Percentiles rank a stretch among this genome's conserved stretches.
Evolutionary conservation across 2,329 filamentous ascomycete genomes (phyloP).

Genomic region (Coniochaeta sp.): DNA sequence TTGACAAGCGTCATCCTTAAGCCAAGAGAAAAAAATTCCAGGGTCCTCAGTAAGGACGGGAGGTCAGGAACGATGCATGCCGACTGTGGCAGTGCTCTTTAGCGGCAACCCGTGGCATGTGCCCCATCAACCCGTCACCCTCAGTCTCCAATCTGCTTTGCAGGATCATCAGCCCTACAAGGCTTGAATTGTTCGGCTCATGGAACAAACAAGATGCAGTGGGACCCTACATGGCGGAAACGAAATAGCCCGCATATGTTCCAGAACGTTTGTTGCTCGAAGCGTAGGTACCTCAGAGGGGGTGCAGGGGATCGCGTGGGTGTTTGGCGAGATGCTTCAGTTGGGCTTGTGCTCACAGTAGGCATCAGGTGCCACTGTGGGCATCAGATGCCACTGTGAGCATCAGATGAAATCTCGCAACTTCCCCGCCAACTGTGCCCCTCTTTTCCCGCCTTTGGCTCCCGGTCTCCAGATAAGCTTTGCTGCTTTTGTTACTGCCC

Average conservation of each 20-base stretch:
- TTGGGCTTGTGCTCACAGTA: not conserved
- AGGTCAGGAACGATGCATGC: conserved; percentile 13
- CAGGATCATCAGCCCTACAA: conserved; percentile 8
- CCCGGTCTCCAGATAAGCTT: not conserved
- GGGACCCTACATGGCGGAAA: not conserved
- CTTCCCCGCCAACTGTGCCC: not conserved
- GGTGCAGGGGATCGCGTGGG: not conserved
- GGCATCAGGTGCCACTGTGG: not conserved
- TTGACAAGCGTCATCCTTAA: not conserved
- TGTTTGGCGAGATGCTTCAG: not conserved
- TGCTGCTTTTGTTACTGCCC: not conserved
- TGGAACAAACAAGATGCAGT: not conserved
- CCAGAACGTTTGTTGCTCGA: not conserved
- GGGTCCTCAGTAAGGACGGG: not conserved
- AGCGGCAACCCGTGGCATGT: conserved; percentile 8
- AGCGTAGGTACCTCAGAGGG: too few species aligned
- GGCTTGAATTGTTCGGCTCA: not conserved
- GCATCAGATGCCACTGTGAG: not conserved
- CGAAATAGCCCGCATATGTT: not conserved
- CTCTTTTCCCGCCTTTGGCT: not conserved
- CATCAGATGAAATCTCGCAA: not conserved
- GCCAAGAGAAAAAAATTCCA: not conserved
- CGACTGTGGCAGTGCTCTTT: conserved; percentile 19
- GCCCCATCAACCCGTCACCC: not conserved
- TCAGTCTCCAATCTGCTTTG: conserved; percentile 1